phyloP scores from a whole-genome alignment of 2,329 filamentous ascomycete genomes.

The Botryosphaeria dothidea region DNA sequence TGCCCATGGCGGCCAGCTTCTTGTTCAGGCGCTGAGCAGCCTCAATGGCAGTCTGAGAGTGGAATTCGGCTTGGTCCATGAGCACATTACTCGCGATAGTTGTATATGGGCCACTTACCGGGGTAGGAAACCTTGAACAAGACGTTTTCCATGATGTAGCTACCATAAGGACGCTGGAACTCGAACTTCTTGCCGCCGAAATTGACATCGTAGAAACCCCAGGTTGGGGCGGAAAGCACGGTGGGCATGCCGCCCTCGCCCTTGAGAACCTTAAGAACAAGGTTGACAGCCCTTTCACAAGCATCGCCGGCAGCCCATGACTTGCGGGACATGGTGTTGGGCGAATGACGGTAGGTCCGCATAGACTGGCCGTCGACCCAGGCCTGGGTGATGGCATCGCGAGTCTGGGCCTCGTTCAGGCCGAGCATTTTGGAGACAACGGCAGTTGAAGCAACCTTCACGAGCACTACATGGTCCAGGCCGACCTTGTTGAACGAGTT shows the following conservation, averaged over 20 bases:
- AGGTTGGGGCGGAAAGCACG: constrained; percentile 86
- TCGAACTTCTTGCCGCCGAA: constrained; percentile 91
- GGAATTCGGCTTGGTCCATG: constrained; percentile 73
- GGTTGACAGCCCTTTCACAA: constrained; percentile 91
- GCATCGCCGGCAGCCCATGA: constrained; percentile 98
- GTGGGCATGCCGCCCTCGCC: constrained; percentile 91
- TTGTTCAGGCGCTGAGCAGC: constrained; percentile 85
- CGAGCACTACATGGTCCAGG: constrained; percentile 93
- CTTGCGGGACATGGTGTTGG: constrained; percentile 99
- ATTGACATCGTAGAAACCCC: constrained; percentile 98
- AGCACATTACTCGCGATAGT: background rate
- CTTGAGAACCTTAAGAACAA: constrained; percentile 86
- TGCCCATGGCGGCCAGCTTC: constrained; percentile 80
- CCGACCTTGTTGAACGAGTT: constrained; percentile 99
- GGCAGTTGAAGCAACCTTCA: constrained; percentile 94
- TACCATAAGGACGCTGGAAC: constrained; percentile 95
- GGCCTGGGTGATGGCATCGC: constrained; percentile 93
- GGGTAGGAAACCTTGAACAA: constrained; percentile 99
- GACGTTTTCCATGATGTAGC: constrained; percentile 99
- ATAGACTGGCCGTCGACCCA: constrained; percentile 96
- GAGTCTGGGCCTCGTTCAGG: constrained; percentile 84
- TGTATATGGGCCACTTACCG: constrained; percentile 54
- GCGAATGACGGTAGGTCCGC: constrained; percentile 94
- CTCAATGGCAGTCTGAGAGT: constrained; percentile 97
- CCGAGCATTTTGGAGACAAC: constrained; percentile 96